phyloP scores from a whole-genome alignment of 1,139 yeast genomes.

The Protomyces inouyei region DNA sequence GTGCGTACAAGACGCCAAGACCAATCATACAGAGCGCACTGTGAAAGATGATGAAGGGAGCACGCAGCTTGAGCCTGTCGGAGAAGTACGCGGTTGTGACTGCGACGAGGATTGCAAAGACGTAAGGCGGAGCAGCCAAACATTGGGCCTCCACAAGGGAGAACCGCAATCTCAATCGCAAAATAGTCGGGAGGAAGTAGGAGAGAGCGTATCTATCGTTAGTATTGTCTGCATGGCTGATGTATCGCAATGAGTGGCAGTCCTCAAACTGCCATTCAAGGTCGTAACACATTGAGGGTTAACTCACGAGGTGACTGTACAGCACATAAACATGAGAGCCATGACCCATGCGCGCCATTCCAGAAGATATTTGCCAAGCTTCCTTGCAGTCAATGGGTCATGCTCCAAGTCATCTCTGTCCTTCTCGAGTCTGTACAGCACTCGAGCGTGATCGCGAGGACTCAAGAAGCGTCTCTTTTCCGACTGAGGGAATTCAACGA shows the following conservation, averaged over 20 bases:
- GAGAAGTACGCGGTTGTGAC: background rate
- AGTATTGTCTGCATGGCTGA: background rate
- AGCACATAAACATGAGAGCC: conserved; percentile 9
- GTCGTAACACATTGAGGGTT: background rate
- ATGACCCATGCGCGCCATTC: conserved; percentile 7
- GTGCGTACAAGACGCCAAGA: background rate
- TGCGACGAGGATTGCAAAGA: conserved; percentile 3
- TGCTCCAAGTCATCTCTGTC: background rate
- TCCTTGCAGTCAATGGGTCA: background rate
- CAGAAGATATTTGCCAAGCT: background rate
- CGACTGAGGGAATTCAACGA: conserved; percentile 27
- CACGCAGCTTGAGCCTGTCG: background rate
- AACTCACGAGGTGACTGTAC: conserved; percentile 1
- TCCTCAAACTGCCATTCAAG: too few species aligned
- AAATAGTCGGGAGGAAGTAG: conserved; percentile 36
- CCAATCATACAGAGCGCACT: conserved; percentile 1
- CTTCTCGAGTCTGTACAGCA: background rate
- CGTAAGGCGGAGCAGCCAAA: conserved; percentile 37
- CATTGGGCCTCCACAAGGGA: conserved; percentile 31
- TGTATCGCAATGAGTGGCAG: too few species aligned
- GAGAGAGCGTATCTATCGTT: conserved; percentile 22
- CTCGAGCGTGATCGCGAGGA: conserved; percentile 3
- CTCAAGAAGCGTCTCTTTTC: background rate
- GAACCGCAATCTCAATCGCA: conserved; percentile 34
- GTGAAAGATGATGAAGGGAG: conserved; percentile 7